These are phyloP conservation scores for Cucurbita moschata DNA, from an alignment of 306 rosid species.

Conservation along the genomic window DNA sequence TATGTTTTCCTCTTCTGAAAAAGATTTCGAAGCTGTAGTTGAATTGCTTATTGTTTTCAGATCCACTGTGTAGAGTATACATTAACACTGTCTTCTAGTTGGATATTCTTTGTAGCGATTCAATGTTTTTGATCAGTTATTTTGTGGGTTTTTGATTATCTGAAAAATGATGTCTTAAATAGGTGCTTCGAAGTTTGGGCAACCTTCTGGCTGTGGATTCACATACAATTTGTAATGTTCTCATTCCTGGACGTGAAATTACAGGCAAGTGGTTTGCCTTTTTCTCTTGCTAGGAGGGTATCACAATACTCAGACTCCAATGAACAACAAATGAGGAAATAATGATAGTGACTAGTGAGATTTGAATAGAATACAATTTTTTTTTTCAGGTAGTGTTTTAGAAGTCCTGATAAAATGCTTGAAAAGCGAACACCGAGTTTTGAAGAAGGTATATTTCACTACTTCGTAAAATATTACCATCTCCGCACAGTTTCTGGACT, in stretches of 20 bases:
- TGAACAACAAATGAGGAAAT: not conserved
- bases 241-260: conserved; percentile 58
- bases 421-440: conserved; percentile 71
- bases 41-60: not conserved
- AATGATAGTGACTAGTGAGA: not conserved
- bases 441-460: conserved; percentile 56
- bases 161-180: conserved; percentile 20
- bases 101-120: not conserved
- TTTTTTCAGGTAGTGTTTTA: conserved; percentile 49
- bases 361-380: not conserved
- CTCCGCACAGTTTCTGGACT: not conserved
- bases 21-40: not conserved
- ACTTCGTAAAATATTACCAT: not conserved
- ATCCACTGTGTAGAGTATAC: not conserved
- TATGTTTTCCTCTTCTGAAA: not conserved
- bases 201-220: conserved; percentile 87
- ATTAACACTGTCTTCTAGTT: not conserved
- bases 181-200: conserved; percentile 89
- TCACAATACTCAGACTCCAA: not conserved
- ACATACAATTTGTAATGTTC: conserved; percentile 30
- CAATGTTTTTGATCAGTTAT: not conserved
- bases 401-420: conserved; percentile 66
- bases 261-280: conserved; percentile 46
- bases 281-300: conserved; percentile 1
- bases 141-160: conserved; percentile 6